Base-by-base conservation (phyloP, 1,284 basidiomycete species). In the Ustilago xerochloae region DNA sequence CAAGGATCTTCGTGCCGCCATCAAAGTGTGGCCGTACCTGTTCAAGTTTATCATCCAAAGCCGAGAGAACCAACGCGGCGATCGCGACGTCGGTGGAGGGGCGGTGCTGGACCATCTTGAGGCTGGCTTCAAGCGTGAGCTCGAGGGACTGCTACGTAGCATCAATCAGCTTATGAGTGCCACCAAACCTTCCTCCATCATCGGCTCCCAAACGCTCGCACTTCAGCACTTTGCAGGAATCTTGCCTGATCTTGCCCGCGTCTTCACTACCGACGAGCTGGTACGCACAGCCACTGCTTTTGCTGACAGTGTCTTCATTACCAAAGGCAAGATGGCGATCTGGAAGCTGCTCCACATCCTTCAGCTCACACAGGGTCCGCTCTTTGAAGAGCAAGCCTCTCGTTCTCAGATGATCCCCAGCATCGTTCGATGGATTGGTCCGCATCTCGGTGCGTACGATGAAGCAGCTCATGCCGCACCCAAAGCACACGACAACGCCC, bases 1-100 rank as follows among this genome's bases (percentile, higher is more conserved):
- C 0, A 90, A 91, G 22, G 88, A 89, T 16, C 88, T 97, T 55
- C 90, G 95, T 36, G 90, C 93, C 1, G 91, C 94, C 13, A 88
- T 99, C 76, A 97, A 97, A 84, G 95, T 98, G 20, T 97, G 94
- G 93, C 92, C 94, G 78, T 94, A 96, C 81, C 90, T 98, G 75
- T 93, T 97, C 89, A 92, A 93, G 82, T 93, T 98, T 85, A 92
- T 97, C 76, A 90, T 93, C 8, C 89, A 92, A 22, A 91, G 93
- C 6, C 87, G 94, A 38, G 93, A 96, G 81, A 85, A 97, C 35
- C 94, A 97, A 84, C 92, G 93, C 78, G 87, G 88, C 6, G 70
- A 72, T 22, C 91, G 91, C 73, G 92, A 93, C 58, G 59, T 76
- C 5, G 75, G 77, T 13, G 90, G 92, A 85, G 91, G 91, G 6